phyloP scores from a whole-genome alignment of 768 basidiomycete genomes.

The Nidularia sp. region DNA sequence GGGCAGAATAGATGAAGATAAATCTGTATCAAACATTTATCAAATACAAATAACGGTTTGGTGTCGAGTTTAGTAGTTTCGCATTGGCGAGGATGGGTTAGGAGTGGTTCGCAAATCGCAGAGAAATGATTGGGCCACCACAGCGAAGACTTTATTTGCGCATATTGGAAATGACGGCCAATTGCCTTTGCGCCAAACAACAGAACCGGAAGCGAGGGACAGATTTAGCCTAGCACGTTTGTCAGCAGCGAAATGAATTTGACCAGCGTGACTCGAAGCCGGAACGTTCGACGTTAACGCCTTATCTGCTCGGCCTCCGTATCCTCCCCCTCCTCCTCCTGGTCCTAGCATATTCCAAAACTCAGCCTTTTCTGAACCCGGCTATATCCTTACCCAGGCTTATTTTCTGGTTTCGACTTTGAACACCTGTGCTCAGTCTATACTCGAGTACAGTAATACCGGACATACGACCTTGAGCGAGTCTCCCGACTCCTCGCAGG shows the following conservation, averaged over 20 bases:
- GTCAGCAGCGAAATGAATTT: background rate
- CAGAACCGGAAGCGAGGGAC: background rate
- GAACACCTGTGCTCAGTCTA: background rate
- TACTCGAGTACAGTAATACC: background rate
- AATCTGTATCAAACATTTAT: no score
- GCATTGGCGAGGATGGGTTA: background rate
- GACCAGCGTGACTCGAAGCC: background rate
- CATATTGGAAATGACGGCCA: background rate
- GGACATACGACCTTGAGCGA: constrained; percentile 5
- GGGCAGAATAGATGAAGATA: background rate
- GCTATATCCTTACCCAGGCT: background rate
- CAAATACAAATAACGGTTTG: no score
- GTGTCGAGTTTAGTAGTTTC: background rate
- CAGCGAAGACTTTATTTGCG: background rate
- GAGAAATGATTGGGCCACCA: background rate
- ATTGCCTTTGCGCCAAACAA: background rate
- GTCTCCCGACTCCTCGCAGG: constrained; percentile 24
- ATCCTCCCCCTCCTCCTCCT: background rate
- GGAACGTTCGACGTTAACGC: constrained; percentile 16
- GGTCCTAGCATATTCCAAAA: background rate
- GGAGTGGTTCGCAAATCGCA: background rate
- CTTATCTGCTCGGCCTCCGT: background rate
- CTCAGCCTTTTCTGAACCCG: background rate
- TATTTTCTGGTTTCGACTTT: background rate
- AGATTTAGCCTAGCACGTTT: background rate